Percentiles rank a stretch among this genome's conserved stretches.
These are phyloP conservation scores for Pseudogymnoascus sp. DNA, from an alignment of 2,329 filamentous ascomycete genomes.

Conservation along the genomic window DNA sequence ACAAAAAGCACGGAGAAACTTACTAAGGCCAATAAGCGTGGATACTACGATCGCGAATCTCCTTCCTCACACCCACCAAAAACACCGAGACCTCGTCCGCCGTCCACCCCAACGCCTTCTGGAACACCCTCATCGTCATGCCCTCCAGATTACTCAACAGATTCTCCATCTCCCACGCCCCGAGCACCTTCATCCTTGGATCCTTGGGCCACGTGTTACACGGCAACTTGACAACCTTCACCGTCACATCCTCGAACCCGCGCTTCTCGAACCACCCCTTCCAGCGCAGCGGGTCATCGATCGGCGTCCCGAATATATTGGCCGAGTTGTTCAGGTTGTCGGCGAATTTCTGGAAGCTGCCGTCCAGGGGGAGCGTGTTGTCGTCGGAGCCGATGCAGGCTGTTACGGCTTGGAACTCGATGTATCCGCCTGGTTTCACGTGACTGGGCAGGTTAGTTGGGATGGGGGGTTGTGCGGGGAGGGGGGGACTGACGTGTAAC, in stretches of 20 bases:
- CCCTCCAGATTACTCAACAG: constrained; percentile 17
- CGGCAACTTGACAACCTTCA: constrained; percentile 41
- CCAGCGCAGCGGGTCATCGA: constrained; percentile 11
- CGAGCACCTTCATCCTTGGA: constrained; percentile 42
- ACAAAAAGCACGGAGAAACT: constrained; percentile 8
- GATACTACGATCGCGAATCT: constrained; percentile 29
- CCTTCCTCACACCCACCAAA: constrained; percentile 30
- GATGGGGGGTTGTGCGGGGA: too few species aligned
- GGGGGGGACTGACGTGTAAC: constrained; percentile 9
- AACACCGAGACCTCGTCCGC: constrained; percentile 31
- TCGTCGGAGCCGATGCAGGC: constrained; percentile 11
- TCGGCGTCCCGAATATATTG: background rate
- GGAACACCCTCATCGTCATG: constrained; percentile 29
- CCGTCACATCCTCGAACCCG: constrained; percentile 44
- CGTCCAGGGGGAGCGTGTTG: constrained; percentile 10
- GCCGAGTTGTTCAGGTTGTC: background rate
- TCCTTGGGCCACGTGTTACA: constrained; percentile 44
- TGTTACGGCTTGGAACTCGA: constrained; percentile 14
- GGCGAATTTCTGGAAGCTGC: constrained; percentile 8
- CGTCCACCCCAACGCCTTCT: constrained; percentile 31
- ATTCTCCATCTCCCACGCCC: constrained; percentile 24
- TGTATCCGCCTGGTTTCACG: constrained; percentile 14
- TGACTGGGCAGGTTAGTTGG: constrained; percentile 10
- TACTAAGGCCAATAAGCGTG: constrained; percentile 22
- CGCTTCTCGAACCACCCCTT: constrained; percentile 36